A percentile compares a stretch with the other conserved stretches of the same genome.
Evolutionary conservation across 2,329 filamentous ascomycete species (phyloP).

Genomic region (Apiospora marii): DNA sequence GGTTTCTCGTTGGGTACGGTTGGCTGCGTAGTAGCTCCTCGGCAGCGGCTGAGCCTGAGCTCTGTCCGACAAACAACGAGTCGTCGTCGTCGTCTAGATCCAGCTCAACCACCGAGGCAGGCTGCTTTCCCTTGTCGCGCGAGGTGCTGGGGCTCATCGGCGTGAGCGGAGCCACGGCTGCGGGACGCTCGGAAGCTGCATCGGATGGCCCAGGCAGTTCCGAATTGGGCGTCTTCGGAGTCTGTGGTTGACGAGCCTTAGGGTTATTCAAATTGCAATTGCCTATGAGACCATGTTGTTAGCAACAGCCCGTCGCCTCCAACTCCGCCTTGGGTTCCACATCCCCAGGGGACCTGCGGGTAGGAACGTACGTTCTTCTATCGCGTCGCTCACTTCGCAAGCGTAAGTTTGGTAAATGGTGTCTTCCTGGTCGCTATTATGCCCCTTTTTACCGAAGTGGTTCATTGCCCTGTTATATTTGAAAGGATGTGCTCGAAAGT

Average conservation of each 20-base stretch:
- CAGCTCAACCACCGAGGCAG: not conserved
- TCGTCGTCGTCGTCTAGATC: not conserved
- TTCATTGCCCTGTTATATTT: not conserved
- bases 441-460: not conserved
- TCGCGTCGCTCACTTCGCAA: constrained; percentile 2
- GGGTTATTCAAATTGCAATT: not conserved
- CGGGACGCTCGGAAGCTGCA: not conserved
- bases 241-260: not conserved
- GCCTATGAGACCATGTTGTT: not conserved
- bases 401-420: not conserved
- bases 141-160: constrained; percentile 16
- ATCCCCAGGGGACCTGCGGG: not conserved
- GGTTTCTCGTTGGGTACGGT: constrained; percentile 12
- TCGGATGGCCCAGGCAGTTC: constrained; percentile 7
- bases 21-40: not conserved
- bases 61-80: not conserved
- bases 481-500: constrained; percentile 20
- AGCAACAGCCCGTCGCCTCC: not conserved
- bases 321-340: not conserved
- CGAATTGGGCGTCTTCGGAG: not conserved
- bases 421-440: not conserved
- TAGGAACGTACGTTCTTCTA: constrained; percentile 4
- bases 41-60: not conserved
- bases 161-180: constrained; percentile 1
- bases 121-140: constrained; percentile 17